Conservation (phyloP, 768 basidiomycete species). For the Tubosaeta brunneosetosa region DNA sequence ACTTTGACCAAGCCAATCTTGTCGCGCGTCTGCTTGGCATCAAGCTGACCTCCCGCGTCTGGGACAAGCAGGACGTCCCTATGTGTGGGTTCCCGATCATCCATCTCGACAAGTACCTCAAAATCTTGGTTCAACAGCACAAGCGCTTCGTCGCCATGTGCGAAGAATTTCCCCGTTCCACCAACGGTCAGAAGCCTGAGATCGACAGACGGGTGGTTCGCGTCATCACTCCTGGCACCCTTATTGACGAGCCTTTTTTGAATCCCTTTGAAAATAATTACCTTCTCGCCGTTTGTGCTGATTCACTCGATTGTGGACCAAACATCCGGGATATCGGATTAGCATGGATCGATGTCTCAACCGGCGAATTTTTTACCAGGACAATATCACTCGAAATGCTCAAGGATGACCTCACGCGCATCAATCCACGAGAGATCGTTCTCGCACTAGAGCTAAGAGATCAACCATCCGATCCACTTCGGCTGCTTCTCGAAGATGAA, state of each 20-base stretch:
- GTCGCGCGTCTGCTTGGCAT: conserved; percentile 76
- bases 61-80: conserved; percentile 61
- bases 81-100: conserved; percentile 92
- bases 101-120: conserved; percentile 84
- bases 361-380: conserved; percentile 88
- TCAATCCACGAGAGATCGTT: conserved; percentile 80
- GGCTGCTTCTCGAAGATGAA: conserved; percentile 49
- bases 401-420: conserved; percentile 77
- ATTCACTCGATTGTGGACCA: conserved; percentile 1
- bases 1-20: conserved; percentile 85
- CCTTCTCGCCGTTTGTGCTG: conserved; percentile 59
- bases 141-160: conserved; percentile 88
- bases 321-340: conserved; percentile 47
- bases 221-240: conserved; percentile 88
- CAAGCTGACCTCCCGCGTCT: conserved; percentile 73
- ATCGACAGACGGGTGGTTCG: conserved; percentile 82
- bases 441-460: conserved; percentile 43
- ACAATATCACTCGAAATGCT: conserved; percentile 47
- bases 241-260: conserved; percentile 88
- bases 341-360: conserved; percentile 94
- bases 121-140: conserved; percentile 76
- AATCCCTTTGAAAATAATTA: conserved; percentile 88
- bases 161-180: conserved; percentile 73
- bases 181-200: conserved; percentile 47
- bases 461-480: conserved; percentile 42